Evolutionary conservation across 2,329 filamentous ascomycete genomes (phyloP).

Genomic region (Aspergillus phoenicis): DNA sequence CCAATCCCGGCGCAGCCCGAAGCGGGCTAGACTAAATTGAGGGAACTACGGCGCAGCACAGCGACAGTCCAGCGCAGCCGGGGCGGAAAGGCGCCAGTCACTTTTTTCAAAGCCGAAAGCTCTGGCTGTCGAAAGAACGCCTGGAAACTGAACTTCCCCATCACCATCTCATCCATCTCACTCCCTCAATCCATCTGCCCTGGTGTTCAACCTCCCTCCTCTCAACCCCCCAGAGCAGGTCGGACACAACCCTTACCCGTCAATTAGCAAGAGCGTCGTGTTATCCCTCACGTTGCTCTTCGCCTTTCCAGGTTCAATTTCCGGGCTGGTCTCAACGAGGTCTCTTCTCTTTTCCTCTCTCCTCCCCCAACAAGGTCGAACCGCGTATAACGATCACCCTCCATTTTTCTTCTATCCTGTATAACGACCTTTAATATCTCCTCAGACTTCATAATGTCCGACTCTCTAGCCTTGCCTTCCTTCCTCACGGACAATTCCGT

Average conservation of each 20-base stretch:
- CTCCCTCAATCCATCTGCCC: conserved; percentile 5
- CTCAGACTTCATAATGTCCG: conserved; percentile 42
- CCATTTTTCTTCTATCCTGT: conserved; percentile 7
- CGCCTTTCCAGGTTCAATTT: conserved; percentile 23
- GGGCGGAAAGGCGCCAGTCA: conserved; percentile 30
- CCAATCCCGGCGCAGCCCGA: conserved; percentile 19
- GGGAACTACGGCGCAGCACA: conserved; percentile 26
- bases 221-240: conserved; percentile 27
- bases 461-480: conserved; percentile 55
- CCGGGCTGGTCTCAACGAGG: conserved; percentile 33
- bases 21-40: conserved; percentile 10
- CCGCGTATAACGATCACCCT: conserved; percentile 30
- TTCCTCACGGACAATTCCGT: conserved; percentile 76
- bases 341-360: conserved; percentile 23
- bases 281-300: conserved; percentile 24
- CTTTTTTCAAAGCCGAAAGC: conserved; percentile 38
- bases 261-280: conserved; percentile 4
- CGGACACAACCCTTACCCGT: conserved; percentile 21
- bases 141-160: conserved; percentile 11
- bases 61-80: conserved; percentile 32
- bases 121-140: conserved; percentile 12
- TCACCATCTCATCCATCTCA: conserved; percentile 1
- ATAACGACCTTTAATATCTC: conserved; percentile 17
- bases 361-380: conserved; percentile 28
- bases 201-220: conserved; percentile 24